These are phyloP conservation scores for Reutealis trisperma DNA, from an alignment of 345 rosid genomes.

Conservation along the genomic window DNA sequence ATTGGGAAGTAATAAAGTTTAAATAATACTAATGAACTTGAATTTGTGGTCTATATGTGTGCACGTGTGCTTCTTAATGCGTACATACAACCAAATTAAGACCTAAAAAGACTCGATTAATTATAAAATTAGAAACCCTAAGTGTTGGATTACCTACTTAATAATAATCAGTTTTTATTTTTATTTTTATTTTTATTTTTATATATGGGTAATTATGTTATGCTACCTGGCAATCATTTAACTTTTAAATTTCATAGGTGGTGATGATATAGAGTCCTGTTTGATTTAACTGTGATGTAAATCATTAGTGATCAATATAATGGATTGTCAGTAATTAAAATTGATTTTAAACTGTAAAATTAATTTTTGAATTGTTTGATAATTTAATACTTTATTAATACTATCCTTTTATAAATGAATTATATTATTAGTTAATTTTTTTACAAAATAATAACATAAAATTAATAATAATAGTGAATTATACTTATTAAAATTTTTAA, in stretches of 20 bases:
- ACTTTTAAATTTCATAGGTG: neutral
- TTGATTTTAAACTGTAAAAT: too few relatives aligned
- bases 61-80: conserved; percentile 42
- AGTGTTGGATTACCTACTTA: conserved; percentile 32
- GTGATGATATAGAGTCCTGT: too few relatives aligned
- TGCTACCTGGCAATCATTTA: neutral
- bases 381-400: too few relatives aligned
- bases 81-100: conserved; percentile 30
- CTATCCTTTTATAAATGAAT: too few relatives aligned
- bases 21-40: conserved; percentile 26
- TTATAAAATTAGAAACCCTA: conserved; percentile 17
- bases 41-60: conserved; percentile 46
- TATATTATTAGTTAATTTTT: too few relatives aligned
- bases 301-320: too few relatives aligned
- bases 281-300: too few relatives aligned
- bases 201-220: conserved; percentile 15
- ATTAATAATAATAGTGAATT: too few relatives aligned
- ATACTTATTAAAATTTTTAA: too few relatives aligned
- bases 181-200: conserved; percentile 1
- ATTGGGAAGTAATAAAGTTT: neutral
- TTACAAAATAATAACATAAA: too few relatives aligned
- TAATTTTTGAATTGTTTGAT: too few relatives aligned
- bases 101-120: conserved; percentile 31
- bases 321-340: too few relatives aligned
- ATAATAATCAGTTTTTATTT: neutral